Conservation (phyloP, 202 grass and related monocot genomes). For the Eragrostis tef region DNA sequence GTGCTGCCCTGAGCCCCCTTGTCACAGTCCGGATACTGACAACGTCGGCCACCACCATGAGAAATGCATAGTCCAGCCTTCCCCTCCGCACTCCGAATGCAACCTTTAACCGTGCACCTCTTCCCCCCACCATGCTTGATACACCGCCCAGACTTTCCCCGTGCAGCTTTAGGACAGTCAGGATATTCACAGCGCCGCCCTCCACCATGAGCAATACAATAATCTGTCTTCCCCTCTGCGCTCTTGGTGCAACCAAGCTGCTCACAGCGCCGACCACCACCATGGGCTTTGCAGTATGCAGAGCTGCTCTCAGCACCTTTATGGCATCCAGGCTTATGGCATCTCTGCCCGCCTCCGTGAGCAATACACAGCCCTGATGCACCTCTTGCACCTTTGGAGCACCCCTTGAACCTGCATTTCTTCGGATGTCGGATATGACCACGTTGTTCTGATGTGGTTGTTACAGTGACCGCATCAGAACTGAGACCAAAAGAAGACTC, state of each 20-base stretch:
- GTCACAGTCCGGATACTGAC: constrained; percentile 60
- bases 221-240: constrained; percentile 74
- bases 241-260: constrained; percentile 78
- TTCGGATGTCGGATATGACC: constrained; percentile 57
- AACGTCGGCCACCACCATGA: constrained; percentile 74
- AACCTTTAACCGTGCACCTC: constrained; percentile 60
- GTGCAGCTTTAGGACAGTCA: constrained; percentile 70
- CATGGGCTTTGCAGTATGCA: constrained; percentile 71
- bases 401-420: constrained; percentile 78
- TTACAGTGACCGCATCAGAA: constrained; percentile 51
- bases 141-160: constrained; percentile 68
- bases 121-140: constrained; percentile 81
- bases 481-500: constrained; percentile 57
- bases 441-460: constrained; percentile 48
- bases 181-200: constrained; percentile 59
- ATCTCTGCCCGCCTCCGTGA: constrained; percentile 78
- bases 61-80: constrained; percentile 80
- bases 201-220: constrained; percentile 78
- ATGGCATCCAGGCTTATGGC: constrained; percentile 72
- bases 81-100: constrained; percentile 68
- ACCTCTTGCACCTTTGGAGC: constrained; percentile 70
- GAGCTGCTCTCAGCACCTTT: constrained; percentile 75
- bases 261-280: constrained; percentile 71
- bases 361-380: constrained; percentile 68
- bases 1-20: constrained; percentile 80